Percentiles rank a stretch among this genome's conserved stretches.
These are phyloP conservation scores for Linnemannia schmuckeri DNA, from an alignment of 192 early-diverging fungal species.

Conservation along the genomic window DNA sequence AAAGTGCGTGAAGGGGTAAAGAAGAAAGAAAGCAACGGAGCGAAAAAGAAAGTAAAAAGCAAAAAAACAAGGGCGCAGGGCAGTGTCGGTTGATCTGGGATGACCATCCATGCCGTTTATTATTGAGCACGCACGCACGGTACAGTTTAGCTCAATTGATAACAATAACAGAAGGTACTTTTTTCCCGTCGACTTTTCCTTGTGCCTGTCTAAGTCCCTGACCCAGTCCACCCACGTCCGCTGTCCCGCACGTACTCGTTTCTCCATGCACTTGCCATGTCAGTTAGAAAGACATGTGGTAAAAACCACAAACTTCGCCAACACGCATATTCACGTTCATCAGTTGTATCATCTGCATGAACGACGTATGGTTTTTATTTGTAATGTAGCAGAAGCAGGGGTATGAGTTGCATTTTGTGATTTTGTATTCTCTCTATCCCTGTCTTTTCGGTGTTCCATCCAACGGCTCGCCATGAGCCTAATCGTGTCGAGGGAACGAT, in stretches of 20 bases:
- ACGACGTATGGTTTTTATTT: neutral
- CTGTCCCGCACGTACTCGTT: neutral
- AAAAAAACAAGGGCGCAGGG: neutral
- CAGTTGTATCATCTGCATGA: neutral
- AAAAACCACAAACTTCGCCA: neutral
- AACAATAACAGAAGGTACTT: neutral
- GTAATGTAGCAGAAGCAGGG: neutral
- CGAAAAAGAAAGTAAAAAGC: neutral
- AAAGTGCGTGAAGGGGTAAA: neutral
- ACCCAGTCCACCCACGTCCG: neutral
- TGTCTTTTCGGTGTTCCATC: neutral
- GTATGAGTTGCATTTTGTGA: neutral
- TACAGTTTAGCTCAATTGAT: neutral
- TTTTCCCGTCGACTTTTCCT: slow-evolving; percentile 1
- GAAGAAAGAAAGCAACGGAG: neutral
- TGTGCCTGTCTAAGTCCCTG: neutral
- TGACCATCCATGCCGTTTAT: neutral
- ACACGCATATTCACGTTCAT: neutral
- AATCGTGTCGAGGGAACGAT: neutral
- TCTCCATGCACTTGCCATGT: neutral
- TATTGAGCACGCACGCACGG: neutral
- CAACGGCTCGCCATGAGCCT: neutral
- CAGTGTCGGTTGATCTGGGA: neutral
- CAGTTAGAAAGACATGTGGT: neutral
- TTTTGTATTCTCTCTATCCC: neutral